Evolutionary conservation across 179 eudicot genomes (phyloP).

Genomic region (Camellia oleifera): DNA sequence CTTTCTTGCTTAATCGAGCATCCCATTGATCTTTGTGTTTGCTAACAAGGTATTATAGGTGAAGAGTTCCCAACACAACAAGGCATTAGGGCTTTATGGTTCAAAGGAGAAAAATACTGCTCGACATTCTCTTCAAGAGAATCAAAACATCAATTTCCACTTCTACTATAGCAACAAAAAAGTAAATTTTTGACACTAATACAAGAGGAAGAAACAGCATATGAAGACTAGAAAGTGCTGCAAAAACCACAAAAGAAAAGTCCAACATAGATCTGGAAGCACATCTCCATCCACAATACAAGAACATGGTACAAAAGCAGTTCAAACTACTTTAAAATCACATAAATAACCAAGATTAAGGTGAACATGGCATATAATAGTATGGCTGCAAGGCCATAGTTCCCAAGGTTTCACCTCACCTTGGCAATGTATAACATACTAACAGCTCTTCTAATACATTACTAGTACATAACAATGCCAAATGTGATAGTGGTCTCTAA

Average conservation of each 20-base stretch:
- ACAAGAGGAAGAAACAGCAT: conserved; percentile 2
- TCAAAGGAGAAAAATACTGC: background rate
- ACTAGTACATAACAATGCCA: background rate
- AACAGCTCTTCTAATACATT: background rate
- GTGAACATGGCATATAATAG: background rate
- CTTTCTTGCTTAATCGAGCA: too few relatives aligned
- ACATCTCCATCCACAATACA: background rate
- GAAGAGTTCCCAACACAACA: too few relatives aligned
- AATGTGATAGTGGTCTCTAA: background rate
- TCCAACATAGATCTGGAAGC: background rate
- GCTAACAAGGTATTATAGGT: too few relatives aligned
- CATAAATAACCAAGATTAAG: background rate
- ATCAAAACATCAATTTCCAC: background rate
- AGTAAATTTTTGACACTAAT: background rate
- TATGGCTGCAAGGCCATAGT: too few relatives aligned
- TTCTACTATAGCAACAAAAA: background rate
- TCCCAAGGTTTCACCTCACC: background rate
- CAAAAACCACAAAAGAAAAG: background rate
- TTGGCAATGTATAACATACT: background rate
- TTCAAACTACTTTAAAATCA: background rate
- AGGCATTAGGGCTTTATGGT: background rate
- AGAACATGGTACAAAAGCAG: background rate
- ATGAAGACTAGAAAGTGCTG: background rate
- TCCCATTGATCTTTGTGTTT: too few relatives aligned
- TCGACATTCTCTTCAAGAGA: background rate